Evolutionary conservation across 257 asterid species (phyloP).

Genomic region (Rauvolfia tetraphylla): DNA sequence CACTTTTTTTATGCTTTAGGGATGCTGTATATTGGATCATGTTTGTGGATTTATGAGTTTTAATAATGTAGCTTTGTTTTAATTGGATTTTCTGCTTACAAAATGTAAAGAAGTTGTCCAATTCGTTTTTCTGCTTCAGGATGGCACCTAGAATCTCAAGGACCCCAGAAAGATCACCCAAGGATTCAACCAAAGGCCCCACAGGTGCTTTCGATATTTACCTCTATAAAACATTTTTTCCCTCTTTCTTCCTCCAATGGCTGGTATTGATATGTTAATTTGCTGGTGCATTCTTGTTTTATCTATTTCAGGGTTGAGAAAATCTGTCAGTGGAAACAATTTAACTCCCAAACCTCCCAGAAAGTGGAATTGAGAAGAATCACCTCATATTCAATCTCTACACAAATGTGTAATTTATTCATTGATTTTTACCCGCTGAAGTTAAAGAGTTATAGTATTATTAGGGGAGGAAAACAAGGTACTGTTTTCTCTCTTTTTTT

Average conservation of each 20-base stretch:
- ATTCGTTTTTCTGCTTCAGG: too few relatives aligned
- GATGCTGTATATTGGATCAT: background rate
- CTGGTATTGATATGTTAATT: background rate
- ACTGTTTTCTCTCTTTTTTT: too few relatives aligned
- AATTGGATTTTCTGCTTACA: background rate
- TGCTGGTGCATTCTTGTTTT: background rate
- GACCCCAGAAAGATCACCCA: constrained; percentile 22
- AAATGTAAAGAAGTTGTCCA: too few relatives aligned
- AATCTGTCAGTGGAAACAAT: constrained; percentile 34
- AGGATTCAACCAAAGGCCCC: constrained; percentile 30
- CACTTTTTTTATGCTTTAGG: background rate
- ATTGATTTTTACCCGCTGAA: background rate
- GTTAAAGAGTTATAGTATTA: too few relatives aligned
- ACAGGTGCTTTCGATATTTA: constrained; percentile 49
- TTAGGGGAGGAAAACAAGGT: too few relatives aligned
- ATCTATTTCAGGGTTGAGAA: constrained; percentile 40
- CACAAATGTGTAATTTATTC: background rate
- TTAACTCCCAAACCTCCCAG: constrained; percentile 26
- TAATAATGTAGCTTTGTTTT: background rate
- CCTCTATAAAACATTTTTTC: too few relatives aligned
- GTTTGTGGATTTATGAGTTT: background rate
- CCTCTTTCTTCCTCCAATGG: background rate
- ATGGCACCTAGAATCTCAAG: constrained; percentile 32
- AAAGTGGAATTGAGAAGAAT: constrained; percentile 34
- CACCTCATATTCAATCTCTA: background rate